These are phyloP conservation scores for Monosiga brevicollis DNA, from an alignment of 78 protist species.

Conservation along the genomic window DNA sequence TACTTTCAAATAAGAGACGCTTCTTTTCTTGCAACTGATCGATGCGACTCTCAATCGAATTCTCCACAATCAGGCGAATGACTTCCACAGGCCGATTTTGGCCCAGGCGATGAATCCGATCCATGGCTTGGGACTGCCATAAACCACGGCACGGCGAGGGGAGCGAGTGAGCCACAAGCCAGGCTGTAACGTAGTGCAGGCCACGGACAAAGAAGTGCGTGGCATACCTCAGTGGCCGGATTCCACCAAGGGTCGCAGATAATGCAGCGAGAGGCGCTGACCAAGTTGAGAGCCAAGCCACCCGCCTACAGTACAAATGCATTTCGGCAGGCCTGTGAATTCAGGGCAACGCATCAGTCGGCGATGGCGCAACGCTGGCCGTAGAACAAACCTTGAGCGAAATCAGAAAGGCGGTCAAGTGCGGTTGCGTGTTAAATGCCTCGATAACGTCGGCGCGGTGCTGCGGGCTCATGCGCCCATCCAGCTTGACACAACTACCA, in stretches of 20 bases:
- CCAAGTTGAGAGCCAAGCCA: slow-evolving; percentile 61
- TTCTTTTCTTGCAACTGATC: slow-evolving; percentile 61
- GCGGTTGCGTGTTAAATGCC: slow-evolving; percentile 17
- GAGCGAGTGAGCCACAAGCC: background rate
- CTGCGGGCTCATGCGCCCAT: slow-evolving; percentile 33
- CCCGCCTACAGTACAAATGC: too few species aligned
- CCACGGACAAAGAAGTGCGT: too few species aligned
- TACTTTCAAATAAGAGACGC: slow-evolving; percentile 6
- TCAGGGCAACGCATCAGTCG: too few species aligned
- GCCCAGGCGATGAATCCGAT: slow-evolving; percentile 69
- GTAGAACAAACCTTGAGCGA: slow-evolving; percentile 41
- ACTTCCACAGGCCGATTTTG: slow-evolving; percentile 55
- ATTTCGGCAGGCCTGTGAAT: too few species aligned
- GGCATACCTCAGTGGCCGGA: background rate
- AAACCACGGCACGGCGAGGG: background rate
- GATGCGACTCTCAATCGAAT: slow-evolving; percentile 57
- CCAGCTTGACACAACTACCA: slow-evolving; percentile 15
- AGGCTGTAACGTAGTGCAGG: too few species aligned
- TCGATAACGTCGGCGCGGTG: slow-evolving; percentile 17
- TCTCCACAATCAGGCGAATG: slow-evolving; percentile 25
- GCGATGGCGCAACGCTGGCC: too few species aligned
- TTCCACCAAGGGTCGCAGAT: slow-evolving; percentile 55
- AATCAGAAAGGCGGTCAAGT: slow-evolving; percentile 26
- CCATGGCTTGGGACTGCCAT: slow-evolving; percentile 50
- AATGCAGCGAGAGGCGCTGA: slow-evolving; percentile 27